Conservation (phyloP, 2,329 filamentous ascomycete species). For the Epichloe coenophiala region DNA sequence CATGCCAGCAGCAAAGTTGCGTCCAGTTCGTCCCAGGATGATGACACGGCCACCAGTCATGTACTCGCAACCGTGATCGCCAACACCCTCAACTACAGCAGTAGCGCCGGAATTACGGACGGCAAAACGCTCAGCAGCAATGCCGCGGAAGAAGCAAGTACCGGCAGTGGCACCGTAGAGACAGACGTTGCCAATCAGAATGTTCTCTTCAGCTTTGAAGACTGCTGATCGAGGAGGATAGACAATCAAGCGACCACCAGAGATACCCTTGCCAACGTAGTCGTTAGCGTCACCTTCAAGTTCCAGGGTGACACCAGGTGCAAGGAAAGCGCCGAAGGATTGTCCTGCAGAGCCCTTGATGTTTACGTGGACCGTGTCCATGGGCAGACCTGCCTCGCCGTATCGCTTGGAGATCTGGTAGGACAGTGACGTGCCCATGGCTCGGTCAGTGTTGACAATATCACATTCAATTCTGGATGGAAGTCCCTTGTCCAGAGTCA, state of each 20-base stretch:
- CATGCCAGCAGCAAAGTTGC: slow-evolving; percentile 98
- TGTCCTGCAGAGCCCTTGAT: slow-evolving; percentile 94
- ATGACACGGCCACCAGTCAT: slow-evolving; percentile 94
- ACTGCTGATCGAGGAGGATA: slow-evolving; percentile 83
- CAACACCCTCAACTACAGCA: slow-evolving; percentile 86
- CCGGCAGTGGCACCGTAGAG: slow-evolving; percentile 87
- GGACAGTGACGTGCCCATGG: slow-evolving; percentile 82
- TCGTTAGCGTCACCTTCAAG: slow-evolving; percentile 94
- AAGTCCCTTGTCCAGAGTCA: slow-evolving; percentile 86
- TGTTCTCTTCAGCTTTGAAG: slow-evolving; percentile 93
- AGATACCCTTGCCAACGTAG: slow-evolving; percentile 92
- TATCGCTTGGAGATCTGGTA: slow-evolving; percentile 93
- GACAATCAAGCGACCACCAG: slow-evolving; percentile 81
- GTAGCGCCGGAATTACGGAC: slow-evolving; percentile 93
- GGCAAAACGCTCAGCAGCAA: slow-evolving; percentile 90
- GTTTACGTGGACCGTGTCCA: slow-evolving; percentile 91
- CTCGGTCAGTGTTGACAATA: slow-evolving; percentile 91
- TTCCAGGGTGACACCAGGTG: slow-evolving; percentile 85
- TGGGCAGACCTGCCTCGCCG: slow-evolving; percentile 74
- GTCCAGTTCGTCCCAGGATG: slow-evolving; percentile 76
- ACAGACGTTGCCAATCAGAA: slow-evolving; percentile 87
- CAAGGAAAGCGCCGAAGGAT: slow-evolving; percentile 89
- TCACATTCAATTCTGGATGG: slow-evolving; percentile 91
- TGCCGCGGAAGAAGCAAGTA: slow-evolving; percentile 91
- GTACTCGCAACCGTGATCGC: slow-evolving; percentile 96